Evolutionary conservation across 352 stramenopile species (phyloP), one percentile per base, ranked within the genome.

Genomic region (Pythium aristosporum): DNA sequence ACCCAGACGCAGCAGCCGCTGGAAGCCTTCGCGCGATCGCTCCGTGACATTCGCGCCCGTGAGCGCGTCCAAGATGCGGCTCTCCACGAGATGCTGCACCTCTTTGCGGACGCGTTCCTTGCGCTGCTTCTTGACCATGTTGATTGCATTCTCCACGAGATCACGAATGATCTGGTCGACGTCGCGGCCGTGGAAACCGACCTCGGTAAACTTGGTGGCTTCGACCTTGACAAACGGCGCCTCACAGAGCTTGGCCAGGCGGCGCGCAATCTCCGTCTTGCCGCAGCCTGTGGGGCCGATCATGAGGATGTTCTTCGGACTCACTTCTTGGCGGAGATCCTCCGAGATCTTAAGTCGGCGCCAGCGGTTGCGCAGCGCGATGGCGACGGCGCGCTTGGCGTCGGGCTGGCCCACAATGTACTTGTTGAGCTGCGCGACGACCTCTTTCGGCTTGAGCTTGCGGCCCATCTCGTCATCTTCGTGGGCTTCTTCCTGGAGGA

Each of bases 291-390:
- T 99, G 5, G 97, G 97, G 6, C 98, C 98, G 63, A 99, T 99
- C 96, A 99, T 99, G 36, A 99, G 73, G 34, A 99, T 99, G 77
- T 99, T 99, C 74, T 99, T 98, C n/a, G 98, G 98, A 13, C 97
- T 98, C 56, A 98, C 87, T 59, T 98, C 90, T 3, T 82, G 69
- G 9, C 85, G 87, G 57, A 97, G 71, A 15, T 98, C 92, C 32
- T 98, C 89, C 21, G 88, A 78, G 41, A 99, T 89, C 69, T 98
- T 98, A 61, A 96, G 87, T 13, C 98, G 91, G 52, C 98, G 90
- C 97, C 97, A 99, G 60, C 98, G 88, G 76, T 99, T 99, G 71
- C 97, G 88, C 76, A 99, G 82, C 46, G 98, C 97, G 67, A 99
- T 99, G 12, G 98, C 97, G 3, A 99, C 96, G 2, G 98, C 97